phyloP scores from a whole-genome alignment of 2,329 filamentous ascomycete species.

The Colletotrichum sp. region DNA sequence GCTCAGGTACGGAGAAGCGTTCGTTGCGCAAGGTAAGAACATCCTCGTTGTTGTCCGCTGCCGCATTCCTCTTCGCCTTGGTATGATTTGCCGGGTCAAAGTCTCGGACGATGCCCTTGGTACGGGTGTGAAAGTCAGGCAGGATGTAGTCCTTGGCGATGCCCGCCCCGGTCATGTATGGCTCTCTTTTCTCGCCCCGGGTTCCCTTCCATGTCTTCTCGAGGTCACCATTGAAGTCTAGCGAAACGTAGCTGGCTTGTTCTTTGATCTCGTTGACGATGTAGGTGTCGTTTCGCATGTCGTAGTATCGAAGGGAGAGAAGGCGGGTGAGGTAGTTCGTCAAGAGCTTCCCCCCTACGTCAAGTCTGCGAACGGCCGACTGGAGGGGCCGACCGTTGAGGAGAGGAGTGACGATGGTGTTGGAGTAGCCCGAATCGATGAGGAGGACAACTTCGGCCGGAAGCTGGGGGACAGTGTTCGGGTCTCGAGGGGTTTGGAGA shows the following conservation, averaged over 20 bases:
- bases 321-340: slow-evolving; percentile 93
- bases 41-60: slow-evolving; percentile 67
- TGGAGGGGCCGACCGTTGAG: slow-evolving; percentile 83
- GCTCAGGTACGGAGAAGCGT: slow-evolving; percentile 86
- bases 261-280: slow-evolving; percentile 98
- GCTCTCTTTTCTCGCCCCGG: slow-evolving; percentile 58
- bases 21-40: slow-evolving; percentile 89
- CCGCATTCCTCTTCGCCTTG: slow-evolving; percentile 50
- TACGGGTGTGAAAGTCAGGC: slow-evolving; percentile 72
- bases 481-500: slow-evolving; percentile 64
- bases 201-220: slow-evolving; percentile 86
- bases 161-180: slow-evolving; percentile 55
- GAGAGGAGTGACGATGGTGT: slow-evolving; percentile 88
- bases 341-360: slow-evolving; percentile 90
- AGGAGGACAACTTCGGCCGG: slow-evolving; percentile 86
- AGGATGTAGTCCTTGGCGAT: slow-evolving; percentile 92
- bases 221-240: slow-evolving; percentile 78
- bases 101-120: slow-evolving; percentile 73
- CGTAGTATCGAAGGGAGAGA: slow-evolving; percentile 89
- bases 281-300: slow-evolving; percentile 92
- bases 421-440: slow-evolving; percentile 90
- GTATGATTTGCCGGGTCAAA: slow-evolving; percentile 74
- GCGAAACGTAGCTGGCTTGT: slow-evolving; percentile 80
- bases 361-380: slow-evolving; percentile 80
- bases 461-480: slow-evolving; percentile 43